Evolutionary conservation across 495 filamentous ascomycete genomes (phyloP).

Genomic region (Lineolata rhizophorae): DNA sequence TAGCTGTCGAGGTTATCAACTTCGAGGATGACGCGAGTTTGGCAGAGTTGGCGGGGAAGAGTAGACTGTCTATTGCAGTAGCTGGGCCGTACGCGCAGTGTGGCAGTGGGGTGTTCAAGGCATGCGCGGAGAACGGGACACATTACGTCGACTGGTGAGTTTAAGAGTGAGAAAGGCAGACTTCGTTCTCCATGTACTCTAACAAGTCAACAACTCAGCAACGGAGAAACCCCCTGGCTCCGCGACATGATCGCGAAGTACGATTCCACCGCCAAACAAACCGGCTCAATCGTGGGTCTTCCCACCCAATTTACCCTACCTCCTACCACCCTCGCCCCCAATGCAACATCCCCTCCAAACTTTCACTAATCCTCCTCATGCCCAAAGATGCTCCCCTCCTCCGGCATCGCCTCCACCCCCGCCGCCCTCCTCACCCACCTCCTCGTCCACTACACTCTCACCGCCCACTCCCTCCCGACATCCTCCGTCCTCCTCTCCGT

Average conservation of each 20-base stretch:
- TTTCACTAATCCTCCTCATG: not conserved
- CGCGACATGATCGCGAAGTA: slow-evolving; percentile 62
- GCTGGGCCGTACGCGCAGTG: slow-evolving; percentile 59
- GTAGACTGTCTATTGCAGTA: slow-evolving; percentile 49
- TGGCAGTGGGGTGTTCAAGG: slow-evolving; percentile 54
- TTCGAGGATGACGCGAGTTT: slow-evolving; percentile 36
- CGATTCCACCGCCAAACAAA: slow-evolving; percentile 46
- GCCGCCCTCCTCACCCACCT: slow-evolving; percentile 58
- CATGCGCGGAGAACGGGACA: slow-evolving; percentile 59
- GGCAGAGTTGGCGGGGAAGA: slow-evolving; percentile 37
- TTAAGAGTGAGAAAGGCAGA: too few species aligned
- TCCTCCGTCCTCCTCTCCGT: too few species aligned
- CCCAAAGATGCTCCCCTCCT: slow-evolving; percentile 53
- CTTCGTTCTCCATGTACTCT: too few species aligned
- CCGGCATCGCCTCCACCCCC: slow-evolving; percentile 68
- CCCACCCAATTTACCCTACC: too few species aligned
- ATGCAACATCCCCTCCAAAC: too few species aligned
- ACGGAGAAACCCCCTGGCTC: slow-evolving; percentile 72
- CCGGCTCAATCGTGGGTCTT: slow-evolving; percentile 44
- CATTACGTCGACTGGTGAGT: slow-evolving; percentile 82
- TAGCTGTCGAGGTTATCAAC: slow-evolving; percentile 5
- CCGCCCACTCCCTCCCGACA: slow-evolving; percentile 38
- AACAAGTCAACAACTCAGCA: too few species aligned
- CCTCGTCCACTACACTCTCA: slow-evolving; percentile 40
- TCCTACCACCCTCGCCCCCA: too few species aligned